phyloP scores from a whole-genome alignment of 2,329 filamentous ascomycete species.

The Sclerotinia borealis region DNA sequence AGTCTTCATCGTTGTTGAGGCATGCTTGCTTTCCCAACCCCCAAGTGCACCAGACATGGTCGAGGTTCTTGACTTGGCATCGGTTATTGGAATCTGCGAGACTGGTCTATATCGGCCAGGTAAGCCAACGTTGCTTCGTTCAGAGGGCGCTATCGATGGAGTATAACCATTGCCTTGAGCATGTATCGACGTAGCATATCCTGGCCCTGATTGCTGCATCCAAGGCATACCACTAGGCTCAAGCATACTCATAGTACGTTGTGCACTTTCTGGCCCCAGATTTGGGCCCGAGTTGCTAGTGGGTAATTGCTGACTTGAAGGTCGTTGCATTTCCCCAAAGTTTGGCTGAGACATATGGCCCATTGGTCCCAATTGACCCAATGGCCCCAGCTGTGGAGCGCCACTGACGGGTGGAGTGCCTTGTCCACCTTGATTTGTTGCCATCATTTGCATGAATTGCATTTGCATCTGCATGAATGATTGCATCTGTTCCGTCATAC shows the following conservation, averaged over 20 bases:
- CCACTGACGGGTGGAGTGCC: constrained; percentile 4
- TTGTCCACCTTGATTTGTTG: constrained; percentile 24
- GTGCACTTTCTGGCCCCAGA: constrained; percentile 21
- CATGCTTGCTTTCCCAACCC: constrained; percentile 33
- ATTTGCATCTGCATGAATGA: constrained; percentile 93
- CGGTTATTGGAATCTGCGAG: constrained; percentile 49
- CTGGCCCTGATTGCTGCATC: constrained; percentile 38
- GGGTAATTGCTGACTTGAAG: constrained; percentile 16
- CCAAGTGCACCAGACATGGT: constrained; percentile 29
- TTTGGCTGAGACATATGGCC: constrained; percentile 23
- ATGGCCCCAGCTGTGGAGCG: constrained; percentile 15
- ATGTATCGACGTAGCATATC: constrained; percentile 44
- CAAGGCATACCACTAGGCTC: constrained; percentile 54
- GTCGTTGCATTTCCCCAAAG: constrained; percentile 22
- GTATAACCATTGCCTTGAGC: constrained; percentile 59
- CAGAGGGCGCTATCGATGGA: constrained; percentile 88
- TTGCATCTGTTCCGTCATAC: constrained; percentile 77
- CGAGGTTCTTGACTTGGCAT: constrained; percentile 31
- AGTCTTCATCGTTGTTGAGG: constrained; percentile 37
- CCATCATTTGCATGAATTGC: constrained; percentile 88
- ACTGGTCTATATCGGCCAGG: constrained; percentile 89
- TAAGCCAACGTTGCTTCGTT: constrained; percentile 88
- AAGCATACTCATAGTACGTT: constrained; percentile 77
- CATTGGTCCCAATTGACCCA: constrained; percentile 13
- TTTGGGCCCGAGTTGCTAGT: constrained; percentile 11